Evolutionary conservation across 495 filamentous ascomycete species (phyloP).

Genomic region (Penicillium daleae): DNA sequence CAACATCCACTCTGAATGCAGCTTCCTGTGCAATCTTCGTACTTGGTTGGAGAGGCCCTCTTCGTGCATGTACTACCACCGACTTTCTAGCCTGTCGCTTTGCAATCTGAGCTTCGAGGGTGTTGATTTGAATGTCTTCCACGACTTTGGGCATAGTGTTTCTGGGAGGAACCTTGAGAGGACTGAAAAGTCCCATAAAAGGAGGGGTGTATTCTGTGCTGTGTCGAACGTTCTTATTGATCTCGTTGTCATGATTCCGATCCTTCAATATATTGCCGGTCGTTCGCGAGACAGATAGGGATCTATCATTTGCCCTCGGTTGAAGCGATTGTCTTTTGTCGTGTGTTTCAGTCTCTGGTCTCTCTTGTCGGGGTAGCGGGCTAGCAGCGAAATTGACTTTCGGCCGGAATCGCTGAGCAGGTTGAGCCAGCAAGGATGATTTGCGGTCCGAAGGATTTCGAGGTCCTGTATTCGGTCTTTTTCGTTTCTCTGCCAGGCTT

Average conservation of each 20-base stretch:
- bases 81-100: slow-evolving; percentile 37
- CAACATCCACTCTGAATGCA: slow-evolving; percentile 34
- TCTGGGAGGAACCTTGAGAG: slow-evolving; percentile 28
- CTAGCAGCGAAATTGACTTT: slow-evolving; percentile 35
- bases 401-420: slow-evolving; percentile 47
- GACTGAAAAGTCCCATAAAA: slow-evolving; percentile 49
- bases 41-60: slow-evolving; percentile 44
- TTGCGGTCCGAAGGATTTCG: slow-evolving; percentile 28
- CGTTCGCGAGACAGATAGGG: slow-evolving; percentile 21
- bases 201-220: slow-evolving; percentile 48
- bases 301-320: slow-evolving; percentile 15
- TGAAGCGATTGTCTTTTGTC: slow-evolving; percentile 4
- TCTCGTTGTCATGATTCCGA: slow-evolving; percentile 11
- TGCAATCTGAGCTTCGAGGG: slow-evolving; percentile 30
- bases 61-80: slow-evolving; percentile 30
- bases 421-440: slow-evolving; percentile 44
- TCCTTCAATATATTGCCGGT: slow-evolving; percentile 8
- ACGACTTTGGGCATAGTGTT: neutral
- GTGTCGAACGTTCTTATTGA: slow-evolving; percentile 40
- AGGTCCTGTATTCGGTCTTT: slow-evolving; percentile 17
- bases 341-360: slow-evolving; percentile 14
- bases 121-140: slow-evolving; percentile 30
- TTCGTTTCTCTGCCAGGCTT: slow-evolving; percentile 20
- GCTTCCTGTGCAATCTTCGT: slow-evolving; percentile 37
- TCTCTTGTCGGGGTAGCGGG: slow-evolving; percentile 17